These are phyloP conservation scores for Carallia brachiata DNA, from an alignment of 345 rosid genomes.

Conservation along the genomic window DNA sequence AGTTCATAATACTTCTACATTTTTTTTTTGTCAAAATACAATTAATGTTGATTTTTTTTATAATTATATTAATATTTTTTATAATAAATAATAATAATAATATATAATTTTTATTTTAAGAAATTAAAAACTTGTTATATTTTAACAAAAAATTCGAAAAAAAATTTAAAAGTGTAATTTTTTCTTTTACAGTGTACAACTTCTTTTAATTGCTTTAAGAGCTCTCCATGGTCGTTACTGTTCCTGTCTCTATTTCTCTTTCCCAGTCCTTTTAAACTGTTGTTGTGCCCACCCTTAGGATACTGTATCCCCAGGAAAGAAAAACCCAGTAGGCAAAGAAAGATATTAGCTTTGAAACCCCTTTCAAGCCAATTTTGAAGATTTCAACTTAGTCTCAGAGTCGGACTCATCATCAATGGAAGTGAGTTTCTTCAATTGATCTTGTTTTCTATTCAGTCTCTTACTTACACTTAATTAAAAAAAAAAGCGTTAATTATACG, in stretches of 20 bases:
- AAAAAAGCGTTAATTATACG: background rate
- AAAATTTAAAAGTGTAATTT: background rate
- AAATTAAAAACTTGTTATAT: no score
- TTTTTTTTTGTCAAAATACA: no score
- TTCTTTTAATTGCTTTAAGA: slow-evolving; percentile 5
- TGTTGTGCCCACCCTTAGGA: slow-evolving; percentile 9
- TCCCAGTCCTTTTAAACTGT: slow-evolving; percentile 7
- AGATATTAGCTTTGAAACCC: background rate
- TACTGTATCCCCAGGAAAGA: background rate
- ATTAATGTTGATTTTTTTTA: no score
- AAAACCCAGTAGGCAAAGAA: background rate
- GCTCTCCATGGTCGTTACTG: background rate
- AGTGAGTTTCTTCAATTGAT: slow-evolving; percentile 4
- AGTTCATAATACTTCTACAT: no score
- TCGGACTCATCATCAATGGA: slow-evolving; percentile 8
- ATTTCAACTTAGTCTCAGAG: background rate
- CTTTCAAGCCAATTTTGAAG: background rate
- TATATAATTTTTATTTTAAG: no score
- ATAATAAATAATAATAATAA: no score
- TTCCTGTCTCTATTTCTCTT: slow-evolving; percentile 2
- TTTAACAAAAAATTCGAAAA: no score
- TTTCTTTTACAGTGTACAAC: background rate
- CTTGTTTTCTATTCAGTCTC: background rate
- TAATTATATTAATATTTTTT: no score
- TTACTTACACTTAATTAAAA: background rate